A percentile compares a stretch with the other conserved stretches of the same genome.
Conservation (phyloP, 2,329 filamentous ascomycete genomes). For the Exserohilum turcica region DNA sequence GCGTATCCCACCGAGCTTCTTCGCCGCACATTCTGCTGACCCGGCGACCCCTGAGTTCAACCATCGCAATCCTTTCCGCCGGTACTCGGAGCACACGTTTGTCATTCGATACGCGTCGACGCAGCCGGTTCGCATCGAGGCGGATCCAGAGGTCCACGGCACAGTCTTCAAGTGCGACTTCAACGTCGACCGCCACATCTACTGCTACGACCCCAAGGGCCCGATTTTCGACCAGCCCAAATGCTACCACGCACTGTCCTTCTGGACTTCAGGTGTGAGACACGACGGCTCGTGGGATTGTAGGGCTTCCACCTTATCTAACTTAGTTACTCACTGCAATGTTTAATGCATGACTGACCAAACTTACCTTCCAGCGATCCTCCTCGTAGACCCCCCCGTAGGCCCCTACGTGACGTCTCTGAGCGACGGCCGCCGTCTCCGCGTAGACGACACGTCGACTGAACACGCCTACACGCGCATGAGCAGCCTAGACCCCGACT, state of each 20-base stretch:
- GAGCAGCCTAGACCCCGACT: slow-evolving; percentile 2
- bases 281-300: slow-evolving; percentile 12
- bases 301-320: background rate
- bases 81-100: slow-evolving; percentile 9
- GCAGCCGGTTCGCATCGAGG: slow-evolving; percentile 9
- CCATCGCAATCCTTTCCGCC: slow-evolving; percentile 12
- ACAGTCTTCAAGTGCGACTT: slow-evolving; percentile 6
- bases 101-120: slow-evolving; percentile 5
- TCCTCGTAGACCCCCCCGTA: slow-evolving; percentile 1
- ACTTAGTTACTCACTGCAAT: background rate
- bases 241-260: slow-evolving; percentile 14
- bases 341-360: background rate
- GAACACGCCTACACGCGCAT: slow-evolving; percentile 4
- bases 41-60: slow-evolving; percentile 15
- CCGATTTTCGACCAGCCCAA: slow-evolving; percentile 12
- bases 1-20: slow-evolving; percentile 14
- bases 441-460: background rate
- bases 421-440: background rate
- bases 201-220: slow-evolving; percentile 7
- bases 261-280: slow-evolving; percentile 8
- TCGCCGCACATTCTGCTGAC: slow-evolving; percentile 18
- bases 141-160: background rate
- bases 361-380: background rate
- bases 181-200: slow-evolving; percentile 14
- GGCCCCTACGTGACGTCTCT: background rate